Evolutionary conservation across 2,329 filamentous ascomycete genomes (phyloP), one percentile per base, ranked within the genome.

Genomic region (Epichloe sibirici): DNA sequence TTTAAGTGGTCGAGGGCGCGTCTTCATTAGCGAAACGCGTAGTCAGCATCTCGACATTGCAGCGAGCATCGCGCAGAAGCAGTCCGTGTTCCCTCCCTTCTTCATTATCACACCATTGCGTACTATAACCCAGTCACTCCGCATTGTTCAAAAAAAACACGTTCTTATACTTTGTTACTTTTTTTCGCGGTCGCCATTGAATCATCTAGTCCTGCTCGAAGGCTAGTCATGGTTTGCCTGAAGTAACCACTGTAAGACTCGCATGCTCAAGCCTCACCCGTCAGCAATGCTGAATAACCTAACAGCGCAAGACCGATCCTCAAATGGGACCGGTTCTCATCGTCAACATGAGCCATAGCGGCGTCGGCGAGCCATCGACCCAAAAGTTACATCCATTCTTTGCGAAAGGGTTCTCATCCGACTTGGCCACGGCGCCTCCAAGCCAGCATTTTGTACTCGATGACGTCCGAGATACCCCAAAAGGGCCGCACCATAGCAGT

Each of bases 381-480:
- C 74, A 71, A 59, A 78, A 76, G 57, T 60, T 81, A 39, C 78
- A 81, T 57, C 78, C 78, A 17, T 79, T 81, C 65, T 81, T 81
- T 60, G 60, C 66, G 40, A 67, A 65, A 52, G 53, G 46, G 6
- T 53, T 62, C 45, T 25, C 53, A 21, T 51, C 53, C 31, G 54
- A 58, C 11, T 37, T 48, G 37, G 31, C 53, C 35, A 21, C 45
- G n/a, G 44, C 17, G 25, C 15, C 49, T 49, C 37, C 46, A 7
- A 40, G 43, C 25, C 45, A 45, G 25, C 12, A 25, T 12, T 43
- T 45, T 43, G 12, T 5, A n/a, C 15, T 31, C 13, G 42, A 51
- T 17, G 12, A 44, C 37, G 4, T 38, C n/a, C 48, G 44, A 31
- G 21, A 44, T 28, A n/a, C 52, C 11, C 13, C 17, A 15, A 4